Evolutionary conservation across 495 filamentous ascomycete species (phyloP), one percentile per base, ranked within the genome.

Genomic region (Geopyxis carbonaria): DNA sequence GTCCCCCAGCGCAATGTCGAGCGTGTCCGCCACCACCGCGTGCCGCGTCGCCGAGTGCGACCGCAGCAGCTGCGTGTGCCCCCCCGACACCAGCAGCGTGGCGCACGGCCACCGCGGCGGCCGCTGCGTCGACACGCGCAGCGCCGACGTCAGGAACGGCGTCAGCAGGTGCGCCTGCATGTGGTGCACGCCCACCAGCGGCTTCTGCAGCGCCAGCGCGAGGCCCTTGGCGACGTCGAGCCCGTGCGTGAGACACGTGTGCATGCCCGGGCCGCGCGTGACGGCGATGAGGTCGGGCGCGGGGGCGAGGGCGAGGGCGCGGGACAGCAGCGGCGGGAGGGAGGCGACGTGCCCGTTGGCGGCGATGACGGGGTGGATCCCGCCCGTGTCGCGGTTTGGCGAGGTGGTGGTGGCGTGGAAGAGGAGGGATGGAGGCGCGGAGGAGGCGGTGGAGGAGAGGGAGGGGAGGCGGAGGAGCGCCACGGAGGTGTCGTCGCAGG

Each of bases 161-260:
- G 89, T 95, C 33, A 97, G 57, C 2, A 86, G 73, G 57, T 97
- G 89, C 10, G 87, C 89, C 55, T 94, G 86, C 89, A 97, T 95
- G 57, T 97, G 89, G 50, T 97, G 75, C 0, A 94, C 81, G 0
- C 72, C 89, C 2, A 94, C 55, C 20, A 95, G 59, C 2, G 86
- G 84, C 2, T 83, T 63, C 34, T 76, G 66, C 80, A 78, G 87
- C 23, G 78, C 85, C 19, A 80, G 61, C 1, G 86, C 77, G 3
- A 97, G 69, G 1, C 80, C 89, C 58, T 95, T 94, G 13, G 84
- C 89, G 1, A 72, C 78, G 55, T 89, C 78, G 3, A 94, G 52
- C 0, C 89, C 89, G 4, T 73, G 66, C 3, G 72, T 64, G 3
- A 97, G 64, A 48, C 75, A 75, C 10, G 76, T 63, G 2, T 68